phyloP scores from a whole-genome alignment of 2,329 filamentous ascomycete species.

The Pseudocercospora crystallina region DNA sequence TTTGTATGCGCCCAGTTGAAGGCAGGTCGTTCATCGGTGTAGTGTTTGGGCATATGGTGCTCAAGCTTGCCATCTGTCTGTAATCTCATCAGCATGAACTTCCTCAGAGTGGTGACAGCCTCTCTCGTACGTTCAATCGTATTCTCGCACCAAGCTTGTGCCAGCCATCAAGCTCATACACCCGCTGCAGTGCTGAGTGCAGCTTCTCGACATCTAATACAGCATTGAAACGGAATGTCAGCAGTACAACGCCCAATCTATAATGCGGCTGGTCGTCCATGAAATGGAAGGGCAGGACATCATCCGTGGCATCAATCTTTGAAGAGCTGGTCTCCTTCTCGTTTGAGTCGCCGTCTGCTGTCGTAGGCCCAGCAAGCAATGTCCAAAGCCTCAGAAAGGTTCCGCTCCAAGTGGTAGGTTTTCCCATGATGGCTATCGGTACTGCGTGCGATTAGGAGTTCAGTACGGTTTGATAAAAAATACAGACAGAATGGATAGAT shows the following conservation, averaged over 20 bases:
- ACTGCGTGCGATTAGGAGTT: too few species aligned
- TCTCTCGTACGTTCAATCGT: background rate
- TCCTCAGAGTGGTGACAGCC: too few species aligned
- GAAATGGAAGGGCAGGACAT: slow-evolving; percentile 2
- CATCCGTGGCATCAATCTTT: too few species aligned
- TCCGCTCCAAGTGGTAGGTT: too few species aligned
- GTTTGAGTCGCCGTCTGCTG: too few species aligned
- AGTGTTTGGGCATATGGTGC: slow-evolving; percentile 3
- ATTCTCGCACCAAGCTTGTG: slow-evolving; percentile 3
- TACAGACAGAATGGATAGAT: too few species aligned
- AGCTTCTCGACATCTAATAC: slow-evolving; percentile 6
- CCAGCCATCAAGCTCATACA: background rate
- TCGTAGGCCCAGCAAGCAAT: too few species aligned
- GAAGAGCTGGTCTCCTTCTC: too few species aligned
- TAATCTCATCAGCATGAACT: background rate
- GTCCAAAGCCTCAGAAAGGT: too few species aligned
- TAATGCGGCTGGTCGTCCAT: slow-evolving; percentile 4
- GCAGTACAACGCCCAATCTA: background rate
- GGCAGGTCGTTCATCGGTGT: background rate
- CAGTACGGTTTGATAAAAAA: too few species aligned
- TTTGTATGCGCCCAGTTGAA: background rate
- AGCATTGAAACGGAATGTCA: background rate
- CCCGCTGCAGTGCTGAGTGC: background rate
- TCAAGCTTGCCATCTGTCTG: slow-evolving; percentile 5
- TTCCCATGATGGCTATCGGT: too few species aligned